phyloP scores from a whole-genome alignment of 208 protist species.

The Crithidia thermophila region DNA sequence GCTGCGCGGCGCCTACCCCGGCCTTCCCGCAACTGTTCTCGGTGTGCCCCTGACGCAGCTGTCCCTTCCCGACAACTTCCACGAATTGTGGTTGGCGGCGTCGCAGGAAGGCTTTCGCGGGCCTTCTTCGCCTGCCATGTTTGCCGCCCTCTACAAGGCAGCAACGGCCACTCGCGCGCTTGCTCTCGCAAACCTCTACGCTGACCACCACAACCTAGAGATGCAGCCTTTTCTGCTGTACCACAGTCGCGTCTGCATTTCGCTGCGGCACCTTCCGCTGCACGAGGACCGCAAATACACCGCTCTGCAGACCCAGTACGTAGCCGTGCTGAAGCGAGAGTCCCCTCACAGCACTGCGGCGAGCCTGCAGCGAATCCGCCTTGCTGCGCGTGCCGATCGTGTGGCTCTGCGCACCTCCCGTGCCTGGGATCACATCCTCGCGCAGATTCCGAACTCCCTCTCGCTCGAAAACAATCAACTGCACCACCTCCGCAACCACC shows the following conservation, averaged over 20 bases:
- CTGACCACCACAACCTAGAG: slow-evolving; percentile 33
- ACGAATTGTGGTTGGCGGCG: slow-evolving; percentile 9
- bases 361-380: slow-evolving; percentile 25
- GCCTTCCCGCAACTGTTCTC: slow-evolving; percentile 12
- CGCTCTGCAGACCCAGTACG: slow-evolving; percentile 17
- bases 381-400: slow-evolving; percentile 41
- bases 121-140: neutral
- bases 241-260: slow-evolving; percentile 42
- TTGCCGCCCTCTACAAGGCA: slow-evolving; percentile 2
- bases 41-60: slow-evolving; percentile 24
- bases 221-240: slow-evolving; percentile 53
- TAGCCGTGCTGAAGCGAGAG: neutral
- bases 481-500: slow-evolving; percentile 18
- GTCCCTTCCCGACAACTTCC: slow-evolving; percentile 6
- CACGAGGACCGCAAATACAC: slow-evolving; percentile 32
- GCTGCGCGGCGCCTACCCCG: slow-evolving; percentile 6
- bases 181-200: slow-evolving; percentile 19
- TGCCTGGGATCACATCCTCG: slow-evolving; percentile 25
- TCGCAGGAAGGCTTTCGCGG: slow-evolving; percentile 4
- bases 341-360: neutral
- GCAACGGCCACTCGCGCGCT: slow-evolving; percentile 12
- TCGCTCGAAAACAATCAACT: slow-evolving; percentile 32
- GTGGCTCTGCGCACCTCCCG: slow-evolving; percentile 25
- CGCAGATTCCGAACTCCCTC: slow-evolving; percentile 1
- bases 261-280: slow-evolving; percentile 46